Conservation (phyloP, 495 filamentous ascomycete genomes). For the Trichoderma parareesei region DNA sequence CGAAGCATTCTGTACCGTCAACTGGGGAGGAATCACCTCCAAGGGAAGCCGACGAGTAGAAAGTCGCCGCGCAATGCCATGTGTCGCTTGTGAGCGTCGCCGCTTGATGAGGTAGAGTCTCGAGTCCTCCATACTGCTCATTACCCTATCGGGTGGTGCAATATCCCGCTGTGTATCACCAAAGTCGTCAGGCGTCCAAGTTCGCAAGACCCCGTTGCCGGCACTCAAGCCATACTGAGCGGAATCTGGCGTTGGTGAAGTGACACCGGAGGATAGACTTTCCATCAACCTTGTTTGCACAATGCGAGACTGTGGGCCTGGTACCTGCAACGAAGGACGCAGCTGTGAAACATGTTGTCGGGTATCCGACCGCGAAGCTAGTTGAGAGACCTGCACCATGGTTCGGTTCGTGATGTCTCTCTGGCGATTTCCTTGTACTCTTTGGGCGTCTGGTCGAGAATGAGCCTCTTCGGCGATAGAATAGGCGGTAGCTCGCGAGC, state of each 20-base stretch:
- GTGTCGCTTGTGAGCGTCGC: background rate
- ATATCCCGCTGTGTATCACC: background rate
- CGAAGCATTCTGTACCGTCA: background rate
- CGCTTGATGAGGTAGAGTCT: slow-evolving; percentile 2
- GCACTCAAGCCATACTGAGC: background rate
- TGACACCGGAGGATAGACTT: background rate
- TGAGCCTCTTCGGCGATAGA: background rate
- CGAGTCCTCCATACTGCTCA: background rate
- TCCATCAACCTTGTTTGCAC: background rate
- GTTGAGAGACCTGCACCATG: background rate
- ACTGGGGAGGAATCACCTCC: background rate
- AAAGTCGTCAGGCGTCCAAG: background rate
- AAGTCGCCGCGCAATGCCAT: background rate
- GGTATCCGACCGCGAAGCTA: background rate
- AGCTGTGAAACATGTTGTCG: background rate
- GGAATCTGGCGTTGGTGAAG: background rate
- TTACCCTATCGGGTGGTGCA: background rate
- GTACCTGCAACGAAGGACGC: background rate
- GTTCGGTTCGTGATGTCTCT: background rate
- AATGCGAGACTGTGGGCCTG: background rate
- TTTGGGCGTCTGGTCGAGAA: background rate
- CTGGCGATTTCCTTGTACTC: background rate
- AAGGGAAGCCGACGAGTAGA: background rate
- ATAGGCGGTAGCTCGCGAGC: background rate
- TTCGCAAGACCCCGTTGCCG: background rate